Evolutionary conservation across 2,329 filamentous ascomycete species (phyloP).

Genomic region (Grosmannia serpens): DNA sequence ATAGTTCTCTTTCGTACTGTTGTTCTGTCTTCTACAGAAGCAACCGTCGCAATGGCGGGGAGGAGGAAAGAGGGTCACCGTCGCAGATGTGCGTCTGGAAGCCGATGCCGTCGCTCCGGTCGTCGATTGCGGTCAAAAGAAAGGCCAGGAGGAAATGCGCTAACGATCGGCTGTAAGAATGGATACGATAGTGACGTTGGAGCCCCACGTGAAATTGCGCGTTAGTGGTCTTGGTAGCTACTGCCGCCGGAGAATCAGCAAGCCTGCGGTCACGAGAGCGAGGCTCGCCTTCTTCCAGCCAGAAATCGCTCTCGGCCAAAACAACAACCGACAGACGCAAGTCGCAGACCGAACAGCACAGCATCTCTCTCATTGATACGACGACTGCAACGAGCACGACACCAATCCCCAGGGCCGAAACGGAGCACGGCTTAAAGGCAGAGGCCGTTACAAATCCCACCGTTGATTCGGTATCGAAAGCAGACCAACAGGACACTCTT

Average conservation of each 20-base stretch:
- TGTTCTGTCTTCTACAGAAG: background rate
- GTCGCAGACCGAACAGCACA: background rate
- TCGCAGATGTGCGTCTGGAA: background rate
- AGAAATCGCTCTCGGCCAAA: background rate
- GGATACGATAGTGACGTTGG: background rate
- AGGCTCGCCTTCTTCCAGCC: background rate
- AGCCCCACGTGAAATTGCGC: background rate
- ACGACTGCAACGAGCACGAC: too few relatives aligned
- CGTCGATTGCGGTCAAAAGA: background rate
- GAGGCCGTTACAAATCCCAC: background rate
- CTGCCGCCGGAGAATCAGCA: background rate
- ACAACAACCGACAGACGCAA: background rate
- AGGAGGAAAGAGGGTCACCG: background rate
- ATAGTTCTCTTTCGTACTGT: background rate
- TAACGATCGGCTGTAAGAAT: background rate
- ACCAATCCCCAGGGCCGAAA: too few relatives aligned
- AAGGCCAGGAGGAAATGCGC: background rate
- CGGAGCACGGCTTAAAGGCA: too few relatives aligned
- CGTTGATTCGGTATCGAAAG: background rate
- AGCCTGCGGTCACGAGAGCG: background rate
- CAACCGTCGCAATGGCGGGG: background rate
- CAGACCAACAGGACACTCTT: background rate
- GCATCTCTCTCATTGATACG: background rate
- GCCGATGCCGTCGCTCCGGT: background rate
- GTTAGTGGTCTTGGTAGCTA: too few relatives aligned